These are phyloP conservation scores for Candolleomyces aberdarensis DNA, from an alignment of 768 basidiomycete species.

Conservation along the genomic window DNA sequence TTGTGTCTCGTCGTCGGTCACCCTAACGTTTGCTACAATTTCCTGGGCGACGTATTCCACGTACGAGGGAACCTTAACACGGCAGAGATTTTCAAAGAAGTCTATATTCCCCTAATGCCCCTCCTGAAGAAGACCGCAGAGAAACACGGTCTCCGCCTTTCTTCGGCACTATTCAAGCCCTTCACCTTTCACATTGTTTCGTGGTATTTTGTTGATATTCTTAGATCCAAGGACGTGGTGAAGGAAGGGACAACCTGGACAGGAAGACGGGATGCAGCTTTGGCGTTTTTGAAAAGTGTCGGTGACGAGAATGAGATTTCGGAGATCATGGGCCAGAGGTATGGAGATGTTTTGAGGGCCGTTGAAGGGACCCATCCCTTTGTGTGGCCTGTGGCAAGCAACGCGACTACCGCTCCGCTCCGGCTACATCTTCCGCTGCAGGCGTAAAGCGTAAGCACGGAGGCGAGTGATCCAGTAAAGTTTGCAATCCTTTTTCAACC, in stretches of 20 bases:
- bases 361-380: background rate
- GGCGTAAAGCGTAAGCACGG: too few species aligned
- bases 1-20: background rate
- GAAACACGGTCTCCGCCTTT: background rate
- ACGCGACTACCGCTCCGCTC: too few species aligned
- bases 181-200: background rate
- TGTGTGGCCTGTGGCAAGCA: background rate
- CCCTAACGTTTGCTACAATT: background rate
- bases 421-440: too few species aligned
- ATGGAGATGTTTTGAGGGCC: background rate
- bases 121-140: background rate
- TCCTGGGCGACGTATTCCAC: background rate
- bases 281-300: background rate
- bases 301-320: background rate
- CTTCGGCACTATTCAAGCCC: background rate
- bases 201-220: background rate
- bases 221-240: background rate
- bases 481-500: background rate
- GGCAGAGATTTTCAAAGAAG: background rate
- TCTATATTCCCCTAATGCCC: background rate
- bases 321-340: background rate
- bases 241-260: background rate
- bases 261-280: background rate
- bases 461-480: too few species aligned
- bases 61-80: background rate